Base-by-base conservation (phyloP, 352 stramenopile species). In the Pythium folliculosum region DNA sequence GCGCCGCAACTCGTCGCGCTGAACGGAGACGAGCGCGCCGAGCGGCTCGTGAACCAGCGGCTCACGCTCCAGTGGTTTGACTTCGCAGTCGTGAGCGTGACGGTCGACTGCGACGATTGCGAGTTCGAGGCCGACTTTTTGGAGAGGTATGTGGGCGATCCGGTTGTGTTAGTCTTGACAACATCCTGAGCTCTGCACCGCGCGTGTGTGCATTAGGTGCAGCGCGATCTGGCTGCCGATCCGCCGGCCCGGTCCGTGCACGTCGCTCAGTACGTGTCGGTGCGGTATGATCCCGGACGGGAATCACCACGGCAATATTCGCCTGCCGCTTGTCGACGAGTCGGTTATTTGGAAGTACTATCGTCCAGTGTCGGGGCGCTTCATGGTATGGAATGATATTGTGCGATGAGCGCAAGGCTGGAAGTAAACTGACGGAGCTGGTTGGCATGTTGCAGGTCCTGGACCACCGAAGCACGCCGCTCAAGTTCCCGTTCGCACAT, bases 321-420 rank as follows among this genome's bases (percentile, higher is more conserved):
- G 81, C 3, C 74, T 93, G 19, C 75, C 81, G 2, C 69, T 93
- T 9, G 85, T 93, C 13, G 85, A 93, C 44, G 85, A 93, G 47
- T 81, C 80, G 0, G 70, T 91, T 10, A 84, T 93, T 51, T 93
- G 85, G 85, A 80, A 81, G 30, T 79, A 89, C 63, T 93, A 93
- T 54, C 81, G 80, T 25, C 61, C 75, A 23, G 75, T 90, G 17
- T 89, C 78, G 13, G 77, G 82, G 25, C 73, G 85, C 17, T 91
- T 93, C 40, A 91, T 93, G 85, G 85, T 92, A 50, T 27, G 71
- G n/a, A n/a, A n/a, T n/a, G n/a, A n/a, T n/a, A n/a, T n/a, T n/a
- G n/a, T n/a, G n/a, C n/a, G n/a, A n/a, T n/a, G n/a, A n/a, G n/a
- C n/a, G n/a, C n/a, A n/a, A n/a, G n/a, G n/a, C 27, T 32, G 27